Conservation (phyloP, 2,329 filamentous ascomycete species). For the Epichloe aotearoae region DNA sequence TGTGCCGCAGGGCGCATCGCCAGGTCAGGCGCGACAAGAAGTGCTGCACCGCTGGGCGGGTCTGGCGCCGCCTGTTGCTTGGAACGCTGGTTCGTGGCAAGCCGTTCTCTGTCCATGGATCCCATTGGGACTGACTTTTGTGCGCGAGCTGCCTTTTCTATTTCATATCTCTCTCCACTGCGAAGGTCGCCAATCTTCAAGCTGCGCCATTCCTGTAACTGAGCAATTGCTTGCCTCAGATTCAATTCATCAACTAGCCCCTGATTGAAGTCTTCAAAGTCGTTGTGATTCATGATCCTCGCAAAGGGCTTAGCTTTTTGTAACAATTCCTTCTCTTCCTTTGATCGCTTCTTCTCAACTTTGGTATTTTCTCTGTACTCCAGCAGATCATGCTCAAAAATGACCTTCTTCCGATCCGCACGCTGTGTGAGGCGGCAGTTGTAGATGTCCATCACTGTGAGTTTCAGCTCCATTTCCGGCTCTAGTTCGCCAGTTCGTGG, state of each 20-base stretch:
- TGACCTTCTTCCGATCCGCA: constrained; percentile 88
- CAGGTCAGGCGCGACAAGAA: constrained; percentile 68
- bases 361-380: constrained; percentile 89
- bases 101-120: constrained; percentile 67
- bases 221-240: constrained; percentile 73
- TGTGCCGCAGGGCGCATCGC: constrained; percentile 41
- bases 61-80: constrained; percentile 56
- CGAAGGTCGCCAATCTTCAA: constrained; percentile 74
- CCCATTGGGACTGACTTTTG: constrained; percentile 61
- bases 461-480: constrained; percentile 92
- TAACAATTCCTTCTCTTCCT: constrained; percentile 82
- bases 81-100: constrained; percentile 57
- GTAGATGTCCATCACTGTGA: constrained; percentile 97
- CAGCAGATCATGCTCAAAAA: constrained; percentile 87
- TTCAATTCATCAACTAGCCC: constrained; percentile 86
- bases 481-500: constrained; percentile 73
- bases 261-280: constrained; percentile 76
- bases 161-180: constrained; percentile 83
- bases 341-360: constrained; percentile 85
- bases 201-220: constrained; percentile 87
- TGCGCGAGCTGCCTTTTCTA: constrained; percentile 66
- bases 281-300: constrained; percentile 86
- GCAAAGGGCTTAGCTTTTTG: constrained; percentile 95
- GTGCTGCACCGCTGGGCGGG: constrained; percentile 58
- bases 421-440: constrained; percentile 82